phyloP scores from a whole-genome alignment of 352 stramenopile species.

The Pythium sp. region DNA sequence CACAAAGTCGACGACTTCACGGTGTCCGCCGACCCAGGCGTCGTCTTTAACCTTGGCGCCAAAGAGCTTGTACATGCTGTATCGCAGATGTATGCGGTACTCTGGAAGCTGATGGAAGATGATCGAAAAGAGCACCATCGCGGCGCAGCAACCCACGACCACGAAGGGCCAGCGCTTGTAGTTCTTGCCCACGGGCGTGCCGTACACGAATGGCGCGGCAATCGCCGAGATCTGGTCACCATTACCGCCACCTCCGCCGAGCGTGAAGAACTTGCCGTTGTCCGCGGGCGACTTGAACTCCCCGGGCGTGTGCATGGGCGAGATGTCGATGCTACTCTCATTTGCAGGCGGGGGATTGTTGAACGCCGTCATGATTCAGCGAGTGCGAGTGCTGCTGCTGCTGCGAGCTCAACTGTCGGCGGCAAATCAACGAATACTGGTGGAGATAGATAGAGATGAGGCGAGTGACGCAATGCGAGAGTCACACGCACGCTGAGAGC shows the following conservation, averaged over 20 bases:
- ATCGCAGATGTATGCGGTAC: conserved; percentile 64
- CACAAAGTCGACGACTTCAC: conserved; percentile 73
- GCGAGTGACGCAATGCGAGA: conserved; percentile 6
- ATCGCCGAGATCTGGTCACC: conserved; percentile 28
- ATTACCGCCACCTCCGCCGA: conserved; percentile 12
- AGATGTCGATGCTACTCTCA: conserved; percentile 18
- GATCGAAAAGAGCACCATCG: conserved; percentile 55
- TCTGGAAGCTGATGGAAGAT: conserved; percentile 75
- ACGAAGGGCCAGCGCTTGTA: conserved; percentile 83
- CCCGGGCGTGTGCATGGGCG: conserved; percentile 29
- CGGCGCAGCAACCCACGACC: conserved; percentile 44
- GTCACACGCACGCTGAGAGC: neutral
- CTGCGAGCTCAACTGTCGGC: neutral
- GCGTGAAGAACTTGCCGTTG: conserved; percentile 70
- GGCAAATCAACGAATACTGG: neutral
- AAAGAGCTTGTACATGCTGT: conserved; percentile 60
- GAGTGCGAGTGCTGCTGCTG: neutral
- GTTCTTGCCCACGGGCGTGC: conserved; percentile 71
- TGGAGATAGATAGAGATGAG: neutral
- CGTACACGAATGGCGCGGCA: conserved; percentile 70
- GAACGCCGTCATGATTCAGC: conserved; percentile 15
- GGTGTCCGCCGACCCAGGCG: conserved; percentile 69
- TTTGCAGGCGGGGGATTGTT: neutral
- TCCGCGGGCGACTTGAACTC: conserved; percentile 41
- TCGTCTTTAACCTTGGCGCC: conserved; percentile 44